These are phyloP conservation scores for Flaveria bidentis DNA, from an alignment of 129 eudicot species.

Conservation along the genomic window DNA sequence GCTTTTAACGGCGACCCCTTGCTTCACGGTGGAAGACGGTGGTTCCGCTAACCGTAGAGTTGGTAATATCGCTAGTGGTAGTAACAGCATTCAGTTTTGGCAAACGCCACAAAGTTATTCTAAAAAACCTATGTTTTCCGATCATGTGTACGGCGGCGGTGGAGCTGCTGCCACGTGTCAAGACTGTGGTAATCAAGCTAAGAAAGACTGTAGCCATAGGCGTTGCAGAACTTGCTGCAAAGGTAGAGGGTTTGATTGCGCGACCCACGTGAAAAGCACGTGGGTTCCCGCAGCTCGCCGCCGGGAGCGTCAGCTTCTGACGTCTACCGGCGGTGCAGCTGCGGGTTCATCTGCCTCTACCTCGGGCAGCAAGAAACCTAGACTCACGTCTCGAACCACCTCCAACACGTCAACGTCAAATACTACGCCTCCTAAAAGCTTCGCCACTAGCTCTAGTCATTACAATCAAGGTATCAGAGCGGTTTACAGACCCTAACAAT, in stretches of 20 bases:
- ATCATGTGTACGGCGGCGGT: constrained; percentile 47
- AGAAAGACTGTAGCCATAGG: constrained; percentile 78
- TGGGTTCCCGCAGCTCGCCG: constrained; percentile 97
- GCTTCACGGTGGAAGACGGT: constrained; percentile 27
- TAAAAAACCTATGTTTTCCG: constrained; percentile 41
- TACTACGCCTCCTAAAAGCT: constrained; percentile 81
- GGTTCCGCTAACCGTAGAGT: background rate
- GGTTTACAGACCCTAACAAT: too few species aligned
- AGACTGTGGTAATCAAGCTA: constrained; percentile 94
- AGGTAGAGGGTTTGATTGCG: constrained; percentile 80
- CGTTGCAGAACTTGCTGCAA: constrained; percentile 90
- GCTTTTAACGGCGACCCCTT: constrained; percentile 54
- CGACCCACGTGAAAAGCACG: constrained; percentile 93
- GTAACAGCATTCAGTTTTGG: constrained; percentile 50
- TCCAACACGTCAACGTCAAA: constrained; percentile 91
- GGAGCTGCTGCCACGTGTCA: constrained; percentile 59
- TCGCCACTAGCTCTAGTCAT: constrained; percentile 71
- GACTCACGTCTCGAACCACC: constrained; percentile 66
- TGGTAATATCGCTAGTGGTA: background rate
- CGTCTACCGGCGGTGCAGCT: constrained; percentile 12
- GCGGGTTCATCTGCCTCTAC: constrained; percentile 70
- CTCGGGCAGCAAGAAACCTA: constrained; percentile 74
- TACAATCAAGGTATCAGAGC: constrained; percentile 72
- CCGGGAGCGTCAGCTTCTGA: constrained; percentile 68
- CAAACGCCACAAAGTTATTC: constrained; percentile 40